phyloP scores from a whole-genome alignment of 192 early-diverging fungal species.

The Obelidium mucronatum region DNA sequence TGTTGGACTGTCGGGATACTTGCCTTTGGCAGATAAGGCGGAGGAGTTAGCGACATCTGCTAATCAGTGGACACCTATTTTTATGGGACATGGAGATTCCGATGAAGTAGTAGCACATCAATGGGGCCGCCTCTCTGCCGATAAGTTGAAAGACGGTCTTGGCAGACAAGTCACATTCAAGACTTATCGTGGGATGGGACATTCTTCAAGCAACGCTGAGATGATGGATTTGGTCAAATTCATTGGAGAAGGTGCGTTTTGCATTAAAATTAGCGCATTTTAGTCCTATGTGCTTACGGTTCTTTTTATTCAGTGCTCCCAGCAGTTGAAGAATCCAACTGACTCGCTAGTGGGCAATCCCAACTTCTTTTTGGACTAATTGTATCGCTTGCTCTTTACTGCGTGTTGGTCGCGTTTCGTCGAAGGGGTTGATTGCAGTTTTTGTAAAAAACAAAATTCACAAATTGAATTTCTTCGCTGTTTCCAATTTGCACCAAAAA shows the following conservation, averaged over 20 bases:
- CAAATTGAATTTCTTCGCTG: neutral
- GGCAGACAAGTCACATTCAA: constrained; percentile 76
- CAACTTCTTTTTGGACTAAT: too few species aligned
- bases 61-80: constrained; percentile 70
- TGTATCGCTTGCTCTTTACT: too few species aligned
- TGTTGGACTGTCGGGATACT: constrained; percentile 79
- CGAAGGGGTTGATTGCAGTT: too few species aligned
- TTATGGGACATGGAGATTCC: constrained; percentile 83
- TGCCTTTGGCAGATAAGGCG: constrained; percentile 66
- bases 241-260: constrained; percentile 47
- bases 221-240: constrained; percentile 73
- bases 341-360: too few species aligned
- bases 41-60: constrained; percentile 25
- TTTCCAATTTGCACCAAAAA: neutral
- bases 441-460: neutral
- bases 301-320: neutral
- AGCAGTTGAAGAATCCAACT: neutral
- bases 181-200: constrained; percentile 82
- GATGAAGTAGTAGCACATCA: constrained; percentile 78
- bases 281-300: too few species aligned
- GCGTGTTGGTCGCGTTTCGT: too few species aligned
- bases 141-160: constrained; percentile 62
- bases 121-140: constrained; percentile 73
- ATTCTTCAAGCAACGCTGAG: constrained; percentile 74
- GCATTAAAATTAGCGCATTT: too few species aligned